phyloP scores from a whole-genome alignment of 2,329 filamentous ascomycete species.

The Dactylellina cionopaga region DNA sequence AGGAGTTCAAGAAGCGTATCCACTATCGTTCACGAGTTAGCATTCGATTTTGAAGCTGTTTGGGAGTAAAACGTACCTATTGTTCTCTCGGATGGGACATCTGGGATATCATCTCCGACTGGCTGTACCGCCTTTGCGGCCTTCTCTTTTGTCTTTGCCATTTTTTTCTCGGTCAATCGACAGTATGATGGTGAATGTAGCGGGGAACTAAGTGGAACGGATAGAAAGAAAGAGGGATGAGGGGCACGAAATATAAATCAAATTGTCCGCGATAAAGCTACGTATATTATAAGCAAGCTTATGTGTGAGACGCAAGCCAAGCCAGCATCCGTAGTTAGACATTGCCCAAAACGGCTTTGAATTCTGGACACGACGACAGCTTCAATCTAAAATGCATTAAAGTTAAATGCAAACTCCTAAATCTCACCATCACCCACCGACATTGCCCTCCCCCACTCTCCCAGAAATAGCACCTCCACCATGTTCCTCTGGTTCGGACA shows the following conservation, averaged over 20 bases:
- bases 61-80: conserved; percentile 3
- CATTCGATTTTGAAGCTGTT: neutral
- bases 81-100: conserved; percentile 8
- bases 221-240: neutral
- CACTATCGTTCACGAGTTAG: conserved; percentile 56
- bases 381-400: neutral
- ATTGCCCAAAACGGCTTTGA: neutral
- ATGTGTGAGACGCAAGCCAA: conserved; percentile 39
- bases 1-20: conserved; percentile 66
- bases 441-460: neutral
- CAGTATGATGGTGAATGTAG: neutral
- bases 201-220: neutral
- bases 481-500: conserved; percentile 52
- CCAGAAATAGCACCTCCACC: conserved; percentile 3
- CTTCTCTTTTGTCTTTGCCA: conserved; percentile 25
- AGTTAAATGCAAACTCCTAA: neutral
- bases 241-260: too few species aligned
- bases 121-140: conserved; percentile 12
- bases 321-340: conserved; percentile 17
- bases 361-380: conserved; percentile 51
- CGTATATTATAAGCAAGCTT: too few species aligned
- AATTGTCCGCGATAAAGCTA: too few species aligned
- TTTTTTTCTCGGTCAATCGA: neutral
- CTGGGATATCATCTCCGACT: conserved; percentile 11
- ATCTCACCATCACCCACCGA: neutral